Conservation (phyloP, 768 basidiomycete species). For the Lentinula lateritia region DNA sequence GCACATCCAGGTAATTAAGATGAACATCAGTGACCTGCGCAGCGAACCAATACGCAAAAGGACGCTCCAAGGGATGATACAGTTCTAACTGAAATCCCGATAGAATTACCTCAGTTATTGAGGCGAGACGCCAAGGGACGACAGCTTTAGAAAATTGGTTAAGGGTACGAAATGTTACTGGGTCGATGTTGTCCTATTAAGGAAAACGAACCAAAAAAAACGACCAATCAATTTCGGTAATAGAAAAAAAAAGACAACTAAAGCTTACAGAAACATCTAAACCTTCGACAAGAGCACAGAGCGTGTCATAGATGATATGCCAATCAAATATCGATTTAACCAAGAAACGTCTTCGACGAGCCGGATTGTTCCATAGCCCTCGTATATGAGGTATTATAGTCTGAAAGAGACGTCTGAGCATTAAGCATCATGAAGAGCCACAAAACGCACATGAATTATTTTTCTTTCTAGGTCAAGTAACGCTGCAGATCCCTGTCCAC, state of each 20-base stretch:
- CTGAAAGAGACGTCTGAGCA: constrained; percentile 25
- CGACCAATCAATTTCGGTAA: neutral
- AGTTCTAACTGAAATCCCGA: constrained; percentile 77
- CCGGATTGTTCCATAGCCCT: constrained; percentile 63
- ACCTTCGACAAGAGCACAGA: constrained; percentile 17
- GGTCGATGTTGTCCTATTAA: constrained; percentile 17
- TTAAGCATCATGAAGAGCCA: neutral
- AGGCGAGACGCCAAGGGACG: constrained; percentile 52
- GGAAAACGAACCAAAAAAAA: neutral
- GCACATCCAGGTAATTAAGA: constrained; percentile 43
- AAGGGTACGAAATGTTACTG: constrained; percentile 26
- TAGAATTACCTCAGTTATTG: constrained; percentile 62
- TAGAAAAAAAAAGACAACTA: neutral
- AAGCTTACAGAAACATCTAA: constrained; percentile 24
- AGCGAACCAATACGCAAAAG: constrained; percentile 76
- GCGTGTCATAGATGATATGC: constrained; percentile 55
- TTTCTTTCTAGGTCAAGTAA: constrained; percentile 35
- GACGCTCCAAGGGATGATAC: constrained; percentile 60
- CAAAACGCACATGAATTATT: constrained; percentile 33
- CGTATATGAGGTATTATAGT: constrained; percentile 52
- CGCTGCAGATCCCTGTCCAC: constrained; percentile 26
- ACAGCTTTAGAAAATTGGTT: constrained; percentile 40
- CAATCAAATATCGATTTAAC: constrained; percentile 61
- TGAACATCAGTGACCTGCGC: constrained; percentile 53
- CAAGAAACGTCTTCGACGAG: constrained; percentile 59